A percentile compares a stretch with the other conserved stretches of the same genome.
These are phyloP conservation scores for Clitopilus passeckerianus DNA, from an alignment of 768 basidiomycete genomes.

Conservation along the genomic window DNA sequence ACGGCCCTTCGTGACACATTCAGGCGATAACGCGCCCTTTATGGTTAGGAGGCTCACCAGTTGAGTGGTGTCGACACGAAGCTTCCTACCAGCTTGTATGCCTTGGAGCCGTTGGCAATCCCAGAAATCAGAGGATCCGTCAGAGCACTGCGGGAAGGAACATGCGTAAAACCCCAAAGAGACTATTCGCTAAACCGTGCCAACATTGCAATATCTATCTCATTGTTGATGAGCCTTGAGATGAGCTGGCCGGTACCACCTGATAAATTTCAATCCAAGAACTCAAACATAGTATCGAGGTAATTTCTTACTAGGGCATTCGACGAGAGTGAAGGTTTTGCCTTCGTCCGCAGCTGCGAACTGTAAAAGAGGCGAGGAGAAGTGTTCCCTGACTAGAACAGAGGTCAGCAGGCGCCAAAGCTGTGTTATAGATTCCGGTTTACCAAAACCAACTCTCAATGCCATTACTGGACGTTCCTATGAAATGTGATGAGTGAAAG, in stretches of 20 bases:
- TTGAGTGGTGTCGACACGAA: constrained; percentile 87
- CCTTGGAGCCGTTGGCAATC: constrained; percentile 81
- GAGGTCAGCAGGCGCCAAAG: too few relatives aligned
- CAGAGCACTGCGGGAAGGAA: constrained; percentile 53
- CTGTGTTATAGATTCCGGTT: too few relatives aligned
- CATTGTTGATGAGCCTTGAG: constrained; percentile 62
- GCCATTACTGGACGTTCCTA: constrained; percentile 17
- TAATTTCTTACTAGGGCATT: constrained; percentile 71
- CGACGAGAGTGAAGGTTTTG: constrained; percentile 75
- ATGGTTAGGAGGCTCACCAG: constrained; percentile 46
- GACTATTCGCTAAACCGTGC: background rate
- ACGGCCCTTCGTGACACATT: constrained; percentile 62
- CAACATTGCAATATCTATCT: constrained; percentile 82
- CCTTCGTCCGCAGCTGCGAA: constrained; percentile 66
- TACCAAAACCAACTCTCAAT: constrained; percentile 46
- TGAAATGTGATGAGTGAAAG: background rate
- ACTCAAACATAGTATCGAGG: constrained; percentile 1
- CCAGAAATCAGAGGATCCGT: constrained; percentile 91
- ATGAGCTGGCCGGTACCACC: constrained; percentile 88
- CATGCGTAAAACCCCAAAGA: background rate
- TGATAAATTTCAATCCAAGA: constrained; percentile 19
- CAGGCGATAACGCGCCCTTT: background rate
- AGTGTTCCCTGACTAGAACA: constrained; percentile 73
- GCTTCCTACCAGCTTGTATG: constrained; percentile 90
- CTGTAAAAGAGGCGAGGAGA: constrained; percentile 88